Base-by-base conservation (phyloP, 192 early-diverging fungal species). In the Coemansia sp. region DNA sequence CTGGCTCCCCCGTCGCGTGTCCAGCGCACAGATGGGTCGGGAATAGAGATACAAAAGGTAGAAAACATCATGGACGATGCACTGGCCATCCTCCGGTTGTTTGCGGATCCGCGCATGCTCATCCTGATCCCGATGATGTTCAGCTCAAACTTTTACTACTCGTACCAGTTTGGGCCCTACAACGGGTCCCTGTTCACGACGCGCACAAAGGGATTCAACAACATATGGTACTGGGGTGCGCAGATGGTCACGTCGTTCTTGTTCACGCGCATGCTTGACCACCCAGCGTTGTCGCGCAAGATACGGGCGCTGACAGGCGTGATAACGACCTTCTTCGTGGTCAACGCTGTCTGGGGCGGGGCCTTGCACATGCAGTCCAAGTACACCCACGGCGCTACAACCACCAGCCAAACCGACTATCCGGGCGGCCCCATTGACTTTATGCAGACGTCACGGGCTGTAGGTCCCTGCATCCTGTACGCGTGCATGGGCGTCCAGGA, bases 401-500 rank as follows among this genome's bases (percentile, higher is more conserved):
- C 9, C 11, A 51, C 52, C 5, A 53, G 34, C 2, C 51, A 54
- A 8, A 69, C 61, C 1, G 66, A 70, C 58, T 69, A 72, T 38
- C 70, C 72, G 20, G 78, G 71, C 33, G 43, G 84, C 53, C 48
- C 79, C 57, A 81, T 86, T 56, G 72, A 85, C 41, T 74, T 81
- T 35, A 83, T 35, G 15, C 68, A 80, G 41, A 68, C 74, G 33
- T 35, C 63, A 3, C 74, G 83, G 6, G 89, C 88, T 70, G 81
- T 77, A 45, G 85, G 85, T 41, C 83, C 87, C 4, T 75, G 88
- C 51, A 74, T 93, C 66, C 65, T 90, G 34, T 94, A 91, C 64
- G 74, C 88, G 48, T 81, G 85, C 65, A 92, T 89, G 71, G 93
- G 91, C 52, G 64, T 91, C 14, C 84, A 82, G 66, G 91, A 94